These are phyloP conservation scores for Cylindrotheca closterium DNA, from an alignment of 108 stramenopile species.

Conservation along the genomic window DNA sequence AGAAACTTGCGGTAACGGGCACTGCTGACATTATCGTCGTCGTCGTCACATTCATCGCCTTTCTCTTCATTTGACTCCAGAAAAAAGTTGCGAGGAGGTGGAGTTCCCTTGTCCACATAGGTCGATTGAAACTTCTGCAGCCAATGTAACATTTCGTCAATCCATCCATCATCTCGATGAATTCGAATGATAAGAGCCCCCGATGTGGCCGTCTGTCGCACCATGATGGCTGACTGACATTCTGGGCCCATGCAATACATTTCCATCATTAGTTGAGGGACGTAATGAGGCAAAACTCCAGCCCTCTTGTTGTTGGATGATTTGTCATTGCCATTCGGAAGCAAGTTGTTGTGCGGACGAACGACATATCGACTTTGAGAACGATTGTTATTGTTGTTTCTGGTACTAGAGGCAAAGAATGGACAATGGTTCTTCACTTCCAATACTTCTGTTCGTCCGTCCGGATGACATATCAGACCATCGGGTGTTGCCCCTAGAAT, in stretches of 20 bases:
- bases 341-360: constrained; percentile 32
- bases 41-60: neutral
- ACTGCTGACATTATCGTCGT: neutral
- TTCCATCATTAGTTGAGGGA: constrained; percentile 89
- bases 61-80: neutral
- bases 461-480: constrained; percentile 62
- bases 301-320: constrained; percentile 4
- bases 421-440: constrained; percentile 93
- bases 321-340: neutral
- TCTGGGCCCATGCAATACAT: constrained; percentile 72
- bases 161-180: constrained; percentile 78
- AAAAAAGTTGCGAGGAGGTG: constrained; percentile 74
- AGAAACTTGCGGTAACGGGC: constrained; percentile 31
- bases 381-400: constrained; percentile 11
- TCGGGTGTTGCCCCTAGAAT: constrained; percentile 85
- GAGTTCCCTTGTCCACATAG: constrained; percentile 46
- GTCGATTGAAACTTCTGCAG: constrained; percentile 58
- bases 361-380: constrained; percentile 34
- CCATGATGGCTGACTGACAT: constrained; percentile 78
- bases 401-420: constrained; percentile 41
- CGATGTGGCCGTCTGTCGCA: constrained; percentile 77
- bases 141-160: constrained; percentile 80
- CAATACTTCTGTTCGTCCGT: constrained; percentile 73
- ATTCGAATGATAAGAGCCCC: constrained; percentile 77
- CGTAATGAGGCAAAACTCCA: constrained; percentile 53